Base-by-base conservation (phyloP, 768 basidiomycete species). In the Leucosporidium yakuticum region DNA sequence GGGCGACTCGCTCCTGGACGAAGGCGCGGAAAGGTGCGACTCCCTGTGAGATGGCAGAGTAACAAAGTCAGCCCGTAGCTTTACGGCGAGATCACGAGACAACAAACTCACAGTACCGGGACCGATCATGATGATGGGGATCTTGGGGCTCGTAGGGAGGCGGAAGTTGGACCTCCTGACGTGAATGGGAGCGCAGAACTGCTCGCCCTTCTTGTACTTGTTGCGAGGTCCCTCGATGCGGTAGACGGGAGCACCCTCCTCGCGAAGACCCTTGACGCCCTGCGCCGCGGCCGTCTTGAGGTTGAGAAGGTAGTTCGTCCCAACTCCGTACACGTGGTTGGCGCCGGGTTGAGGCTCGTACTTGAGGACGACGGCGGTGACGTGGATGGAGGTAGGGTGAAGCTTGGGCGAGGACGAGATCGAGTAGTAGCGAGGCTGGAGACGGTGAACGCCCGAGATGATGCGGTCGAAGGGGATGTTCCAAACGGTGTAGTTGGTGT, bases 21-120 rank as follows among this genome's bases (percentile, higher is more conserved):
- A 99, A 99, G 3, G 95, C 96, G 69, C 96, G 90, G 90, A 99
- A 99, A 14, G 96, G 96, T 56, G 96, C 96, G 64, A 99, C 93
- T 82, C 96, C 96, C 92, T 95, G 66, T 20, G 67, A 29, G 8
- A n/a, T 7, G 32, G 53, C 2, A 4, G 27, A 8, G 50, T 51
- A 56, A 36, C 54, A 59, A 31, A 50, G 39, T 73, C 44, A 71
- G 64, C 70, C 50, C 69, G 53, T 27, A n/a, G 19, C 27, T 59
- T 63, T 58, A 53, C 39, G 20, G 15, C 29, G 61, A 25, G 66
- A 17, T 53, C n/a, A 65, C 31, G 29, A 49, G 36, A 60, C 56
- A 32, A 12, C 15, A 8, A 20, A 85, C 90, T 81, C 78, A 95
- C 93, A 65, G 94, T 99, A 62, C 96, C 96, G 69, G 96, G 96